Percentiles rank a stretch among this genome's conserved stretches.
Evolutionary conservation across 2,329 filamentous ascomycete species (phyloP).

Genomic region (Epichloe sp.): DNA sequence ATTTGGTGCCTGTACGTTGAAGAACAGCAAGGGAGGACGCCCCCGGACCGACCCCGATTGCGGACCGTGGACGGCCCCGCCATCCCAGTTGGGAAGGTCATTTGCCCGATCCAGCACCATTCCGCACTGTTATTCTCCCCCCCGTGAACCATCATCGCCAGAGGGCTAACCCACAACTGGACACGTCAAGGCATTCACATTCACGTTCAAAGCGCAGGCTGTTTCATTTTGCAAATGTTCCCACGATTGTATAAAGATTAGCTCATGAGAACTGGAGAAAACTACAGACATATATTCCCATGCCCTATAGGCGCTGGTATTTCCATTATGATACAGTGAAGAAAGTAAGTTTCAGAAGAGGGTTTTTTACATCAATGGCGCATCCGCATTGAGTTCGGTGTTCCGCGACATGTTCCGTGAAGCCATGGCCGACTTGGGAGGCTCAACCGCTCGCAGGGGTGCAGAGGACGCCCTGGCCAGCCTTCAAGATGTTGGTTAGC

Average conservation of each 20-base stretch:
- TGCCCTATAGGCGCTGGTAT: background rate
- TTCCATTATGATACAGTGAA: conserved; percentile 1
- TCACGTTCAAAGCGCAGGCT: no score
- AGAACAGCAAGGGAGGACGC: no score
- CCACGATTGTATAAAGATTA: background rate
- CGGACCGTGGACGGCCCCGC: background rate
- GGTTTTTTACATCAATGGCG: background rate
- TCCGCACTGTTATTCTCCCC: no score
- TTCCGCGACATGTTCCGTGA: background rate
- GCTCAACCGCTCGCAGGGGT: background rate
- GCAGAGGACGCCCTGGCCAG: conserved; percentile 4
- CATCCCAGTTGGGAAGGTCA: background rate
- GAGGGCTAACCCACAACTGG: no score
- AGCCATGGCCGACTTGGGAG: background rate
- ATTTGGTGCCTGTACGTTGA: no score
- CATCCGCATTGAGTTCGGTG: background rate
- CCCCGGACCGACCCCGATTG: background rate
- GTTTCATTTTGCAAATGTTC: no score
- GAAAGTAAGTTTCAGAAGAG: background rate
- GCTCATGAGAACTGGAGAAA: background rate
- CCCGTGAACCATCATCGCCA: no score
- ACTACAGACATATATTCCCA: background rate
- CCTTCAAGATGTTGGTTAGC: background rate
- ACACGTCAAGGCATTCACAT: no score
- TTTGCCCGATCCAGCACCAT: background rate